Conservation (phyloP, 257 asterid species). For the Solanum commersonii region DNA sequence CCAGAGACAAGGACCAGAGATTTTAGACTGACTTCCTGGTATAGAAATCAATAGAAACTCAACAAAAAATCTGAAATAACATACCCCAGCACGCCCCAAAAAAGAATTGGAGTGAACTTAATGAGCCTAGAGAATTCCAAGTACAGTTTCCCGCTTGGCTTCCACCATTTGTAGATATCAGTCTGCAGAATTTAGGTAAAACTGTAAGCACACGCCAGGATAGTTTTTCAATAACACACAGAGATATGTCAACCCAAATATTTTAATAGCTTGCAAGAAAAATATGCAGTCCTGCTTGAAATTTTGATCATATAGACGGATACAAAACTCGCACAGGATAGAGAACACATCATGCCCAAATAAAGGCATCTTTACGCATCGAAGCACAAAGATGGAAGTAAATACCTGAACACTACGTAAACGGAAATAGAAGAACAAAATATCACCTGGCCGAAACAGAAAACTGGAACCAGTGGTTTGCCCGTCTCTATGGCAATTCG, state of each 20-base stretch:
- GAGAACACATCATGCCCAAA: neutral
- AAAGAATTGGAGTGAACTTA: conserved; percentile 72
- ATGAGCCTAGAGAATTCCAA: conserved; percentile 62
- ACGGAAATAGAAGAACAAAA: neutral
- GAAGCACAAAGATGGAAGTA: neutral
- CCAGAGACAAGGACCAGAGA: neutral
- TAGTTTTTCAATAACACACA: neutral
- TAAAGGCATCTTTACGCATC: too few relatives aligned
- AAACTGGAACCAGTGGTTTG: conserved; percentile 94
- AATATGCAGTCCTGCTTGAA: neutral
- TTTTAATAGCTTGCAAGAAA: neutral
- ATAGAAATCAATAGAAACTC: neutral
- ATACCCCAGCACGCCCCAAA: conserved; percentile 94
- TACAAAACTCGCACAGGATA: neutral
- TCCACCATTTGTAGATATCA: conserved; percentile 85
- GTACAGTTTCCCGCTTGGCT: conserved; percentile 61
- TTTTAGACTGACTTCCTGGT: neutral
- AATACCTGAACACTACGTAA: neutral
- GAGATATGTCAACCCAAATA: neutral
- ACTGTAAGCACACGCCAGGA: neutral
- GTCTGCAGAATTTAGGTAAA: conserved; percentile 45
- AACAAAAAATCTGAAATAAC: conserved; percentile 9
- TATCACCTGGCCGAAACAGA: conserved; percentile 92
- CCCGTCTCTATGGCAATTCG: conserved; percentile 83
- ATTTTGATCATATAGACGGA: neutral